These are phyloP conservation scores for Akanthomyces dipterigenus DNA, from an alignment of 2,329 filamentous ascomycete species.

Conservation along the genomic window DNA sequence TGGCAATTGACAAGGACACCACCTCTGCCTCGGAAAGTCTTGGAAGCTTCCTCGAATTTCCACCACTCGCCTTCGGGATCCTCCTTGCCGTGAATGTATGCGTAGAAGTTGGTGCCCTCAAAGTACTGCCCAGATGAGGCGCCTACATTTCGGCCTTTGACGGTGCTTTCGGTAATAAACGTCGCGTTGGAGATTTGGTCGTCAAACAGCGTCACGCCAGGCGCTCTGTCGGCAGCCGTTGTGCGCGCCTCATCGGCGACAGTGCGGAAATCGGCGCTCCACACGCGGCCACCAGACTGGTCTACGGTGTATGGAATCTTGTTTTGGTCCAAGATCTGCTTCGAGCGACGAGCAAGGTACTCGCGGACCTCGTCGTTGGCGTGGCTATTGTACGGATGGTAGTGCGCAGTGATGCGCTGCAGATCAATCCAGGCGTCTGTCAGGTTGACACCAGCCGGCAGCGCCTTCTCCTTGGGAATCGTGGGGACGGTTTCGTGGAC, in stretches of 20 bases:
- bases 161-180: slow-evolving; percentile 31
- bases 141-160: slow-evolving; percentile 17
- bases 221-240: slow-evolving; percentile 16
- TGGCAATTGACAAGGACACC: slow-evolving; percentile 92
- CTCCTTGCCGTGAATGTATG: slow-evolving; percentile 79
- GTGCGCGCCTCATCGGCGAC: neutral
- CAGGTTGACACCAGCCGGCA: slow-evolving; percentile 63
- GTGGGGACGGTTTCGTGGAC: slow-evolving; percentile 67
- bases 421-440: slow-evolving; percentile 84
- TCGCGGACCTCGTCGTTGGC: slow-evolving; percentile 73
- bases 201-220: slow-evolving; percentile 63
- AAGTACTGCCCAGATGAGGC: slow-evolving; percentile 62
- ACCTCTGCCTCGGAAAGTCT: slow-evolving; percentile 51
- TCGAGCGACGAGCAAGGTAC: slow-evolving; percentile 67
- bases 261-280: slow-evolving; percentile 13
- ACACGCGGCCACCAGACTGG: slow-evolving; percentile 24
- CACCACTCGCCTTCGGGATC: slow-evolving; percentile 72
- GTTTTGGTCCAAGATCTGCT: slow-evolving; percentile 61
- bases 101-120: slow-evolving; percentile 85
- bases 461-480: slow-evolving; percentile 42
- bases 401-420: slow-evolving; percentile 63
- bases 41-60: slow-evolving; percentile 37
- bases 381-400: slow-evolving; percentile 84
- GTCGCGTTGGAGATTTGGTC: slow-evolving; percentile 76
- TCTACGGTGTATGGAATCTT: slow-evolving; percentile 41